These are phyloP conservation scores for Cercospora berteroae DNA, from an alignment of 2,329 filamentous ascomycete genomes.

Conservation along the genomic window DNA sequence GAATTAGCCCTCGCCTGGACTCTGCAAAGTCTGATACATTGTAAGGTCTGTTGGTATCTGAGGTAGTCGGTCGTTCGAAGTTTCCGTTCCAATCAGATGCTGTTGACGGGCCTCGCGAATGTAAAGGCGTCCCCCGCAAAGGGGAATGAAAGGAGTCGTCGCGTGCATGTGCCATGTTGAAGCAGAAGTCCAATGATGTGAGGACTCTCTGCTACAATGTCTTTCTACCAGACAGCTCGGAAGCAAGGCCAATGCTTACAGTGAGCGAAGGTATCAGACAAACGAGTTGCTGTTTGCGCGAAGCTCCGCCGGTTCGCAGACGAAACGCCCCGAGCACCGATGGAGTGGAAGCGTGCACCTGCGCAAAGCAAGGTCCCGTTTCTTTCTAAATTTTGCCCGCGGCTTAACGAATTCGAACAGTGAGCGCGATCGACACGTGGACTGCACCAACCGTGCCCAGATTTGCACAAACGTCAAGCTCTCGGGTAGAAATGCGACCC, in stretches of 20 bases:
- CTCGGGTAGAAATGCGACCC: background rate
- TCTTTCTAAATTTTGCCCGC: background rate
- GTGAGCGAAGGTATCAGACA: background rate
- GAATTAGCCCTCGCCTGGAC: slow-evolving; percentile 21
- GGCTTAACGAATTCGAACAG: background rate
- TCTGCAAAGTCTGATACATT: slow-evolving; percentile 21
- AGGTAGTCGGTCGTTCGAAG: slow-evolving; percentile 18
- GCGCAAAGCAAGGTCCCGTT: slow-evolving; percentile 7
- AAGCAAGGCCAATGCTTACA: slow-evolving; percentile 2
- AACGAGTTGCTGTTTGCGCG: background rate
- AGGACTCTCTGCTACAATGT: slow-evolving; percentile 2
- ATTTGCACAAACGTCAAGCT: background rate
- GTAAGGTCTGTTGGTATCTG: slow-evolving; percentile 20
- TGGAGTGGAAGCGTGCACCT: background rate
- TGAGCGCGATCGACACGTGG: background rate
- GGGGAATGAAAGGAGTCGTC: slow-evolving; percentile 24
- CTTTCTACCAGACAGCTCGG: background rate
- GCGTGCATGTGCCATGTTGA: slow-evolving; percentile 20
- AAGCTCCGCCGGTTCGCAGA: slow-evolving; percentile 15
- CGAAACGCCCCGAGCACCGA: background rate
- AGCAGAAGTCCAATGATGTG: slow-evolving; percentile 4
- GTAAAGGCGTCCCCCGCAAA: slow-evolving; percentile 21
- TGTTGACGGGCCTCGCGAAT: slow-evolving; percentile 24
- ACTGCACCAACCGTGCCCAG: background rate
- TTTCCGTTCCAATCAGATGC: slow-evolving; percentile 24